Percentiles rank a stretch among this genome's conserved stretches.
phyloP scores from a whole-genome alignment of 2,329 filamentous ascomycete genomes.

The Arthrobotrys entomopaga region DNA sequence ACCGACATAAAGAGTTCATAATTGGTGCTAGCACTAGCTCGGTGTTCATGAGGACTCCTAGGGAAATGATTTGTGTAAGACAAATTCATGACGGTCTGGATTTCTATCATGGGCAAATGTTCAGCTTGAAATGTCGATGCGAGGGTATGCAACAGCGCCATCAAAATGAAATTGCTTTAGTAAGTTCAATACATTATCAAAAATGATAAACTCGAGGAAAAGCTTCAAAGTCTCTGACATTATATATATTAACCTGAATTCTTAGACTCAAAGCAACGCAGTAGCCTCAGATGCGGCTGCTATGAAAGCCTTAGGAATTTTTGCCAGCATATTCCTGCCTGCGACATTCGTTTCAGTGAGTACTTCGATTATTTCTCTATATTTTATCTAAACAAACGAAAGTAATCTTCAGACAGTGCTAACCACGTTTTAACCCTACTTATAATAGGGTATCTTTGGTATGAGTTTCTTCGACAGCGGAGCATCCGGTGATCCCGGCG shows the following conservation, averaged over 20 bases:
- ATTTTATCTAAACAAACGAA: no score
- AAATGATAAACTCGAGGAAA: no score
- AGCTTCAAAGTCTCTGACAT: no score
- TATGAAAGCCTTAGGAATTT: constrained; percentile 31
- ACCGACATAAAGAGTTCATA: constrained; percentile 20
- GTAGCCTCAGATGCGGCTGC: constrained; percentile 26
- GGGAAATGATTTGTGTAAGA: constrained; percentile 33
- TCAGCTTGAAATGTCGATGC: constrained; percentile 41
- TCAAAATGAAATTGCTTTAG: constrained; percentile 41
- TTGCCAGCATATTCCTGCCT: constrained; percentile 37
- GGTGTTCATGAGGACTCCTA: constrained; percentile 7
- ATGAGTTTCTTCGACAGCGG: constrained; percentile 51
- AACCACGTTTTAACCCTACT: not conserved
- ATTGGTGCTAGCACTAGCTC: constrained; percentile 20
- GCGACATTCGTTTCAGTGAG: constrained; percentile 46
- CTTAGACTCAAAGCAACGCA: constrained; percentile 39
- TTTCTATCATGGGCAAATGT: constrained; percentile 40
- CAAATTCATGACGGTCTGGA: constrained; percentile 30
- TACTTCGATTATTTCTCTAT: not conserved
- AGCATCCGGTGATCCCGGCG: not conserved
- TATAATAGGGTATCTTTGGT: constrained; percentile 35
- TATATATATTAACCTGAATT: no score
- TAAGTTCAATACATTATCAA: no score
- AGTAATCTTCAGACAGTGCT: no score
- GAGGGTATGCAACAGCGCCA: constrained; percentile 40